phyloP scores from a whole-genome alignment of 257 asterid genomes.

The Jacaranda mimosifolia region DNA sequence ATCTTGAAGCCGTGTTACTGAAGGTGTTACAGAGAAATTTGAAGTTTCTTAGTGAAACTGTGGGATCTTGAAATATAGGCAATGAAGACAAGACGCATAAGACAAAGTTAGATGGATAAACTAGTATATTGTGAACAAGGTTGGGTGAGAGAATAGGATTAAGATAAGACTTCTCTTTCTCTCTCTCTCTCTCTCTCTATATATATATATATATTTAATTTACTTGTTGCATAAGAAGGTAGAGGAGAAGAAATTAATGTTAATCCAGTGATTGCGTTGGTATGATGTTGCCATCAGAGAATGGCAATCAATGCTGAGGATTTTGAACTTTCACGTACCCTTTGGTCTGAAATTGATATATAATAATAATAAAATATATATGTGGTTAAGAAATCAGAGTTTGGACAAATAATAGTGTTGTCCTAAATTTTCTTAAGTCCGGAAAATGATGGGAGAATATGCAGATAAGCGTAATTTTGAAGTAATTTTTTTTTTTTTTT shows the following conservation, averaged over 20 bases:
- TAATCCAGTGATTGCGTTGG: conserved; percentile 2
- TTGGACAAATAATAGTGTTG: conserved; percentile 12
- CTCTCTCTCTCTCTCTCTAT: too few species aligned
- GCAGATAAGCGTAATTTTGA: too few species aligned
- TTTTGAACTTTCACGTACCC: not conserved
- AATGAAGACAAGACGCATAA: conserved; percentile 8
- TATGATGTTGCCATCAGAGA: conserved; percentile 34
- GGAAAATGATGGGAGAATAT: too few species aligned
- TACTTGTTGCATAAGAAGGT: not conserved
- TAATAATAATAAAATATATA: not conserved
- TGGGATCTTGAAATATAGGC: conserved; percentile 15
- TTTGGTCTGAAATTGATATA: not conserved
- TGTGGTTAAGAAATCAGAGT: not conserved
- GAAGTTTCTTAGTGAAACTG: not conserved
- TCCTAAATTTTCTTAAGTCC: too few species aligned
- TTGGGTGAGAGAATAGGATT: conserved; percentile 23
- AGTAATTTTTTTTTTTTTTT: too few species aligned
- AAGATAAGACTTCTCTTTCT: conserved; percentile 9
- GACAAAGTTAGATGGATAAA: not conserved
- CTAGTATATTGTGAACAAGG: not conserved
- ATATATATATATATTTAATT: not conserved
- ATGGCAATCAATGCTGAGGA: not conserved
- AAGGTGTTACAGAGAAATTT: not conserved
- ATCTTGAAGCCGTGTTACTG: conserved; percentile 14
- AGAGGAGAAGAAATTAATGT: not conserved